Base-by-base conservation (phyloP, 192 early-diverging fungal species). In the Gigaspora rosea region DNA sequence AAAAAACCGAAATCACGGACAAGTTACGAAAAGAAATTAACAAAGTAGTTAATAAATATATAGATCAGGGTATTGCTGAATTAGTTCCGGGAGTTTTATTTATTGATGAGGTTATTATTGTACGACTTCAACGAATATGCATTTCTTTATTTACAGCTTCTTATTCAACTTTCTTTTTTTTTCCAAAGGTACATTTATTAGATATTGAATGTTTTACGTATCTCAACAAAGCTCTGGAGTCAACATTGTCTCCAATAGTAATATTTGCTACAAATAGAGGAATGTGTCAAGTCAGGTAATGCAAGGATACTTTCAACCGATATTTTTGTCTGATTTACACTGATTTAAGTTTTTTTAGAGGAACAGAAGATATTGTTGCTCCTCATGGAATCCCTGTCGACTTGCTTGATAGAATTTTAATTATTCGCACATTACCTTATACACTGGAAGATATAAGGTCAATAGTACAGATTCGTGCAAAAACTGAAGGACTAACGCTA, bases 121-220 rank as follows among this genome's bases (percentile, higher is more conserved):
- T 57, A 67, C 13, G 13, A 48, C 5, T 13, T 20, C 5, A 32
- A 33, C 57, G n/a, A 36, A 57, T 41, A 4, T 61, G 16, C 4
- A 11, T 32, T 32, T 3, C 20, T 20, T 50, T 56, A 12, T 10
- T 51, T 49, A 12, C 4, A 47, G 36, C 69, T 56, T 12, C 32
- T 50, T 61, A 41, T 20, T 36, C 3, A 56, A 56, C 32, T 13
- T 49, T 58, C 27, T 6, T 48, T 54, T n/a, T 32, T 20, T 50
- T 50, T 16, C 1, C 13, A 20, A 81, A 92, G 91, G 97, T 98
- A 16, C 98, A 99, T 81, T 98, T 99, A 95, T 89, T 99, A 32
- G 98, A 99, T 84, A 96, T 99, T 80, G 98, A 99, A 82, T 99
- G 96, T 86, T 99, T 99, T 80, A 98, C 98, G 2, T 99, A 97